Evolutionary conservation across 1,284 basidiomycete genomes (phyloP).

Genomic region (Apiotrichum gracile): DNA sequence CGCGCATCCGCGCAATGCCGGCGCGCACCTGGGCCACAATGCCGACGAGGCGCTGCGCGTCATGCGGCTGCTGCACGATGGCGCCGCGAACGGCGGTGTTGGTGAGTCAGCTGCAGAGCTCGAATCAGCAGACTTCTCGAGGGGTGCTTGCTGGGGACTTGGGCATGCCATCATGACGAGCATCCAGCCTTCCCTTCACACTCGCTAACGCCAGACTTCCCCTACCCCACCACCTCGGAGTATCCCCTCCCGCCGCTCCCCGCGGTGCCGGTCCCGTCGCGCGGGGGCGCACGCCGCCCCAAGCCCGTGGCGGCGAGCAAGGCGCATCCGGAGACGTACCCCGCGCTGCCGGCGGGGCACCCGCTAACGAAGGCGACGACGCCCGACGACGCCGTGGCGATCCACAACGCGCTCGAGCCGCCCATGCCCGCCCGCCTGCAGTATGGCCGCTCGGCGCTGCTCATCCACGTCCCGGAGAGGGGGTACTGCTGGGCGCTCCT

Average conservation of each 20-base stretch:
- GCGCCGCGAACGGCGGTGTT: conserved; percentile 2
- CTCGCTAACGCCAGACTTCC: conserved; percentile 10
- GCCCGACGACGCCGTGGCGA: conserved; percentile 1
- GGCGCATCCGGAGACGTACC: background rate
- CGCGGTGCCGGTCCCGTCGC: conserved; percentile 12
- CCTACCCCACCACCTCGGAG: conserved; percentile 11
- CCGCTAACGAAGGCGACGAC: background rate
- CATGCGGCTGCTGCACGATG: conserved; percentile 4
- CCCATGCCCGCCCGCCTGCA: background rate
- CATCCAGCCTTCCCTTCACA: background rate
- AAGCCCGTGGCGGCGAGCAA: background rate
- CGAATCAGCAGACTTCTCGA: too few relatives aligned
- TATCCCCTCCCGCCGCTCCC: conserved; percentile 17
- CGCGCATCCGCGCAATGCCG: background rate
- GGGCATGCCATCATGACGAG: too few relatives aligned
- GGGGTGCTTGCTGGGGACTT: background rate
- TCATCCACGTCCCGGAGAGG: background rate
- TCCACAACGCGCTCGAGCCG: conserved; percentile 1
- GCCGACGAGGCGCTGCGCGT: conserved; percentile 5
- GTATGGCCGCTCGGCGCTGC: conserved; percentile 3
- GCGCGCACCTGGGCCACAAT: background rate
- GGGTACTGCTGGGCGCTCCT: conserved; percentile 8
- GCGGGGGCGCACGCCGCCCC: background rate
- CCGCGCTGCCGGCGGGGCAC: conserved; percentile 3
- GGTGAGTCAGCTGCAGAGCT: conserved; percentile 2